A percentile compares a stretch with the other conserved stretches of the same genome.
Conservation (phyloP, 139 green algal species). For the Chlorella ohadii region DNA sequence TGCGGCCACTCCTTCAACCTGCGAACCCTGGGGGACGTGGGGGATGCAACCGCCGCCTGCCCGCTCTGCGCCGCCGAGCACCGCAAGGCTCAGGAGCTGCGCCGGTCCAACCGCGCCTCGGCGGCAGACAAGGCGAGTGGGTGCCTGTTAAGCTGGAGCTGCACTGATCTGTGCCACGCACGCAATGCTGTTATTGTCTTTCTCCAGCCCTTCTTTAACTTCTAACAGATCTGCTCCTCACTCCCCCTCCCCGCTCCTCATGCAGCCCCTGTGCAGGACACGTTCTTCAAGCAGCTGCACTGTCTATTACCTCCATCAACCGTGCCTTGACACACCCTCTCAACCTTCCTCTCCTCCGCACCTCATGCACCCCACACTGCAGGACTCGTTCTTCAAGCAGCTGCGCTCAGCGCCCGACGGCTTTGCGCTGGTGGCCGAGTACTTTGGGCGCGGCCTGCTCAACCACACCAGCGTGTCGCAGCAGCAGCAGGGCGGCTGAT, state of each 20-base stretch:
- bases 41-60: constrained; percentile 87
- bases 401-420: constrained; percentile 82
- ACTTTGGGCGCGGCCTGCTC: constrained; percentile 82
- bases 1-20: constrained; percentile 95
- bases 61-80: constrained; percentile 89
- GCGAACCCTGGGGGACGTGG: constrained; percentile 90
- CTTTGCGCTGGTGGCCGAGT: constrained; percentile 90
- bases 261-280: no score
- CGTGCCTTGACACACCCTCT: not conserved
- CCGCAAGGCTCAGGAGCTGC: constrained; percentile 74
- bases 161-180: no score
- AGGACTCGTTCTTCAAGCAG: constrained; percentile 95
- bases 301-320: no score
- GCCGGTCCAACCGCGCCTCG: constrained; percentile 60
- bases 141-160: not conserved
- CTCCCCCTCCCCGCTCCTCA: no score
- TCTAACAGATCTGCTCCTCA: no score
- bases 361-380: constrained; percentile 27
- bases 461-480: constrained; percentile 59
- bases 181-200: no score
- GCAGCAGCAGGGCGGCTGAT: not conserved
- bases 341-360: constrained; percentile 16
- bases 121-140: constrained; percentile 20
- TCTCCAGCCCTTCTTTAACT: no score
- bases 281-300: no score